A percentile compares a stretch with the other conserved stretches of the same genome.
Evolutionary conservation across 208 protist species (phyloP).

Genomic region (Acanthamoeba divionensis): DNA sequence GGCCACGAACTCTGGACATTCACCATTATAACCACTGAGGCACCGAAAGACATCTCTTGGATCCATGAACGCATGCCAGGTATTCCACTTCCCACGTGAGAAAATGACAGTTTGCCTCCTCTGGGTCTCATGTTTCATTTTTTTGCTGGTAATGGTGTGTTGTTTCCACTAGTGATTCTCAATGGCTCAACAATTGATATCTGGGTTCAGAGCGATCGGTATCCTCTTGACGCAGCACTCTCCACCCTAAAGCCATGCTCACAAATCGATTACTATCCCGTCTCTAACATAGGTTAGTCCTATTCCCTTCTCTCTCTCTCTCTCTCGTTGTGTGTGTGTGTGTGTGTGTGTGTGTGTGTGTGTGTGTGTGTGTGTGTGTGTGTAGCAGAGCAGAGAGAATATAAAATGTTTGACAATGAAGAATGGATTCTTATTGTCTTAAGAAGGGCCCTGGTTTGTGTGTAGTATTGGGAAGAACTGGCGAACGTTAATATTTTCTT

Average conservation of each 20-base stretch:
- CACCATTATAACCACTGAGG: constrained; percentile 31
- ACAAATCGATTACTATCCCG: not conserved
- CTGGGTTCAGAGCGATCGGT: not conserved
- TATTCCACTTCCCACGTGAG: not conserved
- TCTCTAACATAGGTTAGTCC: not conserved
- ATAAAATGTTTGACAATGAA: not conserved
- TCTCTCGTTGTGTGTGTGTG: too few relatives aligned
- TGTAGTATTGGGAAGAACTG: too few relatives aligned
- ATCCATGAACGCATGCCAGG: constrained; percentile 41
- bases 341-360: too few relatives aligned
- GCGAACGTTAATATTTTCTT: not conserved
- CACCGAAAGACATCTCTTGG: not conserved
- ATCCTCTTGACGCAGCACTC: not conserved
- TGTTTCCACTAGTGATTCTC: not conserved
- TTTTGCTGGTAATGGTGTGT: not conserved
- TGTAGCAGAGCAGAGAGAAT: too few relatives aligned
- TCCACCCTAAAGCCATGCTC: not conserved
- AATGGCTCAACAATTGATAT: not conserved
- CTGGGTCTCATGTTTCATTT: not conserved
- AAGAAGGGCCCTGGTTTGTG: too few relatives aligned
- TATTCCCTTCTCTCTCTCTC: not conserved
- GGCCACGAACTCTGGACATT: not conserved
- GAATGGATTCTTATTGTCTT: not conserved
- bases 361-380: too few relatives aligned
- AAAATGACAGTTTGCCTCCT: not conserved